A percentile compares a stretch with the other conserved stretches of the same genome.
These are phyloP conservation scores for Rheum nobile DNA, from an alignment of 148 eudicot species.

Conservation along the genomic window DNA sequence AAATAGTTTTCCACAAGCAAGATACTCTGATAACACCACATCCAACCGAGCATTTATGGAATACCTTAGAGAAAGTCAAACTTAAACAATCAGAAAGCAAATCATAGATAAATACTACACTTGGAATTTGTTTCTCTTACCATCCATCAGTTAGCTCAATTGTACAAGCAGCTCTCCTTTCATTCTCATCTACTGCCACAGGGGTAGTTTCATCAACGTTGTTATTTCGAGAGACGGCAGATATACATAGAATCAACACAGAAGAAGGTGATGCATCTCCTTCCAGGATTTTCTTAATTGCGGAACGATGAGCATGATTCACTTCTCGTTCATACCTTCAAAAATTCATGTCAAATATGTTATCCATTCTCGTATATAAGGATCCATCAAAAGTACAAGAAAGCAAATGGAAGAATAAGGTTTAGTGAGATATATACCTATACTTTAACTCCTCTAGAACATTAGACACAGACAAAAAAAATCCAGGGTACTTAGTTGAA, in stretches of 20 bases:
- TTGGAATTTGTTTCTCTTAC: slow-evolving; percentile 24
- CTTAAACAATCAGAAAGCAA: slow-evolving; percentile 1
- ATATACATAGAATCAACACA: slow-evolving; percentile 68
- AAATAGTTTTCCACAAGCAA: slow-evolving; percentile 64
- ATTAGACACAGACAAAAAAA: slow-evolving; percentile 38
- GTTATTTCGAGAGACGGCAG: slow-evolving; percentile 30
- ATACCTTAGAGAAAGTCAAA: slow-evolving; percentile 35
- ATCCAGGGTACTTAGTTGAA: slow-evolving; percentile 37
- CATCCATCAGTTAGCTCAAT: slow-evolving; percentile 93
- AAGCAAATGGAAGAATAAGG: slow-evolving; percentile 6
- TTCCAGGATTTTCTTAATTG: slow-evolving; percentile 73
- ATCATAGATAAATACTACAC: background rate
- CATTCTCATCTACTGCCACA: slow-evolving; percentile 18
- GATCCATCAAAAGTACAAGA: background rate
- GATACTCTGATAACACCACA: slow-evolving; percentile 41
- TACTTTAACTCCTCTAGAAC: slow-evolving; percentile 82
- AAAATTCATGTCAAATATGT: background rate
- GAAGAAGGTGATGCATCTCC: slow-evolving; percentile 87
- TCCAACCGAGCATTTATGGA: slow-evolving; percentile 67
- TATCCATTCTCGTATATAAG: background rate
- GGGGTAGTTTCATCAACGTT: slow-evolving; percentile 18
- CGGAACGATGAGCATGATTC: slow-evolving; percentile 84
- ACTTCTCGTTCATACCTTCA: slow-evolving; percentile 93
- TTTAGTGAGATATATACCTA: slow-evolving; percentile 30
- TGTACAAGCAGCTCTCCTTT: slow-evolving; percentile 18